phyloP scores from a whole-genome alignment of 2,329 filamentous ascomycete species.

The Verticillium alfalfae region DNA sequence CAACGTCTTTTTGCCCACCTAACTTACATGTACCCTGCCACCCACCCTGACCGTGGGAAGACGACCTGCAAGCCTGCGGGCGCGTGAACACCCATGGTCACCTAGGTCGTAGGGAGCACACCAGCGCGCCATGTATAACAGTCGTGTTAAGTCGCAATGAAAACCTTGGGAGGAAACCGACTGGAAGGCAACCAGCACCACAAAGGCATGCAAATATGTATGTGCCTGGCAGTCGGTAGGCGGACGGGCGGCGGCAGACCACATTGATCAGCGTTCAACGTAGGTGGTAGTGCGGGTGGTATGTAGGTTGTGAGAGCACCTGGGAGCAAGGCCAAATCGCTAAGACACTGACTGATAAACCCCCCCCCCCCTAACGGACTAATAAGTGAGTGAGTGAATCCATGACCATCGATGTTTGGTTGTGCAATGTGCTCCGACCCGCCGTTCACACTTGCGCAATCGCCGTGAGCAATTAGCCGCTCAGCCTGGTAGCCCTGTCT shows the following conservation, averaged over 20 bases:
- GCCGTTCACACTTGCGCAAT: neutral
- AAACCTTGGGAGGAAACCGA: neutral
- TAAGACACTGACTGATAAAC: neutral
- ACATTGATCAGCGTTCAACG: neutral
- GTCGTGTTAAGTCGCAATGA: neutral
- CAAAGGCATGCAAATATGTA: neutral
- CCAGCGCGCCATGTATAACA: neutral
- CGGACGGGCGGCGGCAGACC: neutral
- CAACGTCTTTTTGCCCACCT: neutral
- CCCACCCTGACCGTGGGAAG: neutral
- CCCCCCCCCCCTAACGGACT: too few relatives aligned
- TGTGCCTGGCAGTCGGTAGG: neutral
- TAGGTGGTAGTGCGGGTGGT: neutral
- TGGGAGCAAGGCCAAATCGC: neutral
- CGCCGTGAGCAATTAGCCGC: neutral
- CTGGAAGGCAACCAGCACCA: neutral
- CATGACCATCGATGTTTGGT: neutral
- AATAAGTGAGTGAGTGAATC: neutral
- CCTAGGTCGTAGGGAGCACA: neutral
- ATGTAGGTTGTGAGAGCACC: neutral
- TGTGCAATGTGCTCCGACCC: neutral
- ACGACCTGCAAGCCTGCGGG: neutral
- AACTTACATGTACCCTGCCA: neutral
- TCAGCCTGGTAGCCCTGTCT: neutral
- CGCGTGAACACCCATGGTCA: neutral